A percentile compares a stretch with the other conserved stretches of the same genome.
Evolutionary conservation across 2,329 filamentous ascomycete species (phyloP).

Genomic region (Myrmaecium sp.): DNA sequence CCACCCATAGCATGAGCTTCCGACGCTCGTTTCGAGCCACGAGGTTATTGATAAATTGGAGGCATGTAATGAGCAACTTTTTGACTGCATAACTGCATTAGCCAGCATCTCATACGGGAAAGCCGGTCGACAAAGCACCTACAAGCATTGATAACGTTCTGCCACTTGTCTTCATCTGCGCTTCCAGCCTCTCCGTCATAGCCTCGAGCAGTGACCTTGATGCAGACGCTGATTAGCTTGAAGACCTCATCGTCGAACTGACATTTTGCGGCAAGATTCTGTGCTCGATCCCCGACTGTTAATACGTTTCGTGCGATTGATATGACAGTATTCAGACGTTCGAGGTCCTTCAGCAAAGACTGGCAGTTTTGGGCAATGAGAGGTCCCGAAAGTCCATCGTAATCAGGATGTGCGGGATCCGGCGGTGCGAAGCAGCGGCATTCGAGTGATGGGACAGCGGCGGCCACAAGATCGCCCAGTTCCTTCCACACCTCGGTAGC

Average conservation of each 20-base stretch:
- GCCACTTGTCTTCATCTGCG: constrained; percentile 47
- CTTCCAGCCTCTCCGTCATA: constrained; percentile 47
- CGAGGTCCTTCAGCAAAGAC: constrained; percentile 42
- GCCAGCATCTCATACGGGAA: neutral
- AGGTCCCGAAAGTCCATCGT: constrained; percentile 41
- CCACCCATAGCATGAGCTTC: constrained; percentile 48
- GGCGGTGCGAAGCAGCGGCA: constrained; percentile 44
- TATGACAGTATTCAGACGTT: constrained; percentile 44
- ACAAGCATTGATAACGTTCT: constrained; percentile 45
- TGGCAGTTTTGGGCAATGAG: constrained; percentile 44
- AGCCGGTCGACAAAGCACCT: constrained; percentile 2
- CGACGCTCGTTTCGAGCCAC: constrained; percentile 48
- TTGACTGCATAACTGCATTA: constrained; percentile 26
- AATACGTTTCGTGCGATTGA: constrained; percentile 45
- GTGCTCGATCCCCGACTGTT: constrained; percentile 41
- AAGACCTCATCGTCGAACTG: constrained; percentile 45
- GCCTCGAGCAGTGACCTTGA: constrained; percentile 45
- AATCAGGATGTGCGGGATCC: constrained; percentile 37
- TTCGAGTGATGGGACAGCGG: constrained; percentile 44
- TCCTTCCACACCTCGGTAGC: constrained; percentile 42
- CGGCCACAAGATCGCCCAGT: constrained; percentile 38
- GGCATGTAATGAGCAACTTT: constrained; percentile 44
- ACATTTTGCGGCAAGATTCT: constrained; percentile 44
- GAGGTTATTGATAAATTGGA: constrained; percentile 51
- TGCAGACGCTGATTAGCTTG: constrained; percentile 44